Conservation (phyloP, 106 monocot genomes). For the Cymbidium sinense region DNA sequence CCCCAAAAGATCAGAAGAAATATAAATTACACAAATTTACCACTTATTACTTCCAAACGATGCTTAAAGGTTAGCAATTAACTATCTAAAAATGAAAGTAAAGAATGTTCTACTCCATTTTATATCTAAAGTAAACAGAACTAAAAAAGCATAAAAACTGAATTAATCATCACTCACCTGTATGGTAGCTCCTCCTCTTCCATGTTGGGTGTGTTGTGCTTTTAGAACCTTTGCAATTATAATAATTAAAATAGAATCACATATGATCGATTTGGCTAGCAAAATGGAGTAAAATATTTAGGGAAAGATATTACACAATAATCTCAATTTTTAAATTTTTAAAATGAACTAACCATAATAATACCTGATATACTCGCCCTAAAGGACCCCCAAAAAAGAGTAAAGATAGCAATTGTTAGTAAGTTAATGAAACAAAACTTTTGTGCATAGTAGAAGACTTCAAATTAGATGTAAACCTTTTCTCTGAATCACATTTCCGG, state of each 20-base stretch:
- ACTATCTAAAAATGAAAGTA: background rate
- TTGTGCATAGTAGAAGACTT: conserved; percentile 17
- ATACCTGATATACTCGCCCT: conserved; percentile 92
- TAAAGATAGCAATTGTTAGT: conserved; percentile 13
- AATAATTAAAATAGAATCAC: conserved; percentile 7
- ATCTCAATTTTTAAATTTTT: background rate
- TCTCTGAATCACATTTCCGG: conserved; percentile 83
- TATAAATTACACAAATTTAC: background rate
- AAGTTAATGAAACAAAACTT: conserved; percentile 11
- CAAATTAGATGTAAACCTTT: conserved; percentile 54
- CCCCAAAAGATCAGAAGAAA: background rate
- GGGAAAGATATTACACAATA: background rate
- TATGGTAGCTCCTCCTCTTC: conserved; percentile 79
- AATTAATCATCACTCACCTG: conserved; percentile 30
- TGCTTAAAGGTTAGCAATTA: background rate
- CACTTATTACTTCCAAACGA: background rate
- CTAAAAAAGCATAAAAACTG: background rate
- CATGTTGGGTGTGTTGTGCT: conserved; percentile 67
- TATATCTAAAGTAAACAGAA: background rate
- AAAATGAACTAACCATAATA: background rate
- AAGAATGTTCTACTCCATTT: background rate
- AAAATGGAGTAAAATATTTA: background rate
- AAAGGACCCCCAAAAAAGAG: conserved; percentile 10
- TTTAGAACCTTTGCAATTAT: conserved; percentile 44
- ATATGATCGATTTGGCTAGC: background rate